Evolutionary conservation across 2,329 filamentous ascomycete species (phyloP), one percentile per base, ranked within the genome.

Genomic region (Fusarium poae): DNA sequence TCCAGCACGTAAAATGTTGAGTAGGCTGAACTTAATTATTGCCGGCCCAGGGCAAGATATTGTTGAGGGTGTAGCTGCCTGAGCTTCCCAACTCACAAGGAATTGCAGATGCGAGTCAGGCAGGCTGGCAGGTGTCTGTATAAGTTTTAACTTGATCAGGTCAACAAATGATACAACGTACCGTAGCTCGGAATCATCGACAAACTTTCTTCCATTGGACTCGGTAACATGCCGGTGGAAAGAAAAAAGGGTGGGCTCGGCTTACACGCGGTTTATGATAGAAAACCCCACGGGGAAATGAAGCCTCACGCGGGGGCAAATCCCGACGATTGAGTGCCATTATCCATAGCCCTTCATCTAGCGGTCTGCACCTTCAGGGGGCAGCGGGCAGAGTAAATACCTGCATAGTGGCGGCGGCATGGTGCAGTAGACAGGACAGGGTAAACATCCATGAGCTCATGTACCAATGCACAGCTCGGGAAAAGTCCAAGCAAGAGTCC

Each of bases 251-350:
- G 57, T 69, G 66, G 65, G 65, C 39, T 68, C 65, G 65, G 65
- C 65, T 69, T 68, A 68, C 30, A 50, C 54, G 40, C 45, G 30
- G 65, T 60, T 51, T 51, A 46, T 35, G 29, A 37, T 48, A 48
- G 45, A 48, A 16, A 59, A 55, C 65, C 66, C 66, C 66, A 62
- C 54, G 66, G 66, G 66, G 66, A 69, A 68, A 69, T 54, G 62
- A 67, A 67, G 65, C 52, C 52, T 67, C 49, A 53, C 42, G 48
- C 61, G 66, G 61, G 65, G 66, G 34, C n/a, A 32, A 58, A 40
- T n/a, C 46, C 46, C 40, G 44, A 53, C 49, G 57, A 42, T 69
- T 65, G 51, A 66, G 44, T 45, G 43, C 21, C 51, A 63, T 44
- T 55, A 57, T 39, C 58, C 45, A 30, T 62, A 16, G 23, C 30